A percentile compares a stretch with the other conserved stretches of the same genome.
phyloP scores from a whole-genome alignment of 2,329 filamentous ascomycete species.

The Trichoderma atroviride region DNA sequence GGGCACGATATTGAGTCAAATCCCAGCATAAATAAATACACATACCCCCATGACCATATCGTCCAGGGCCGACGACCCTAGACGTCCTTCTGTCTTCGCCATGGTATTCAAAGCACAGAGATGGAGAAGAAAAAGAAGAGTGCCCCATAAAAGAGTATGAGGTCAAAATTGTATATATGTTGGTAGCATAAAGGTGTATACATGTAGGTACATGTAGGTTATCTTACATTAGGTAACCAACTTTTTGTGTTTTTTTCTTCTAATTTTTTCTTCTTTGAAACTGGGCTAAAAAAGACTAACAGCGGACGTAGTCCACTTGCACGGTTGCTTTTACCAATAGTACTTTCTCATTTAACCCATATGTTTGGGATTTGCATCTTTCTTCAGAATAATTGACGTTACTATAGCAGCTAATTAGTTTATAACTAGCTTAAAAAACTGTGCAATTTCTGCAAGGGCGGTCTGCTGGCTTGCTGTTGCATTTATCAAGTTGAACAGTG shows the following conservation, averaged over 20 bases:
- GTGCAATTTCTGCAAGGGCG: conserved; percentile 52
- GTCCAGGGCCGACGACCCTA: conserved; percentile 44
- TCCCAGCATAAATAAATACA: conserved; percentile 26
- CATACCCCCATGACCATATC: conserved; percentile 60
- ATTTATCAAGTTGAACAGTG: conserved; percentile 54
- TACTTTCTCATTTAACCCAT: no score
- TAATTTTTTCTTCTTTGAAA: no score
- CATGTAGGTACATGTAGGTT: neutral
- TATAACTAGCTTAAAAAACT: conserved; percentile 58
- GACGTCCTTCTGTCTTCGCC: neutral
- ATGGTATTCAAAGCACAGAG: neutral
- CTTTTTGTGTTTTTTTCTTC: no score
- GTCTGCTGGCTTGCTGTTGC: conserved; percentile 48
- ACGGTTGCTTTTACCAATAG: no score
- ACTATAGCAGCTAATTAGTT: neutral
- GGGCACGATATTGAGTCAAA: neutral
- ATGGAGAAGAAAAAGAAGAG: neutral
- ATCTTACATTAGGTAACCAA: no score
- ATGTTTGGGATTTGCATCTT: no score
- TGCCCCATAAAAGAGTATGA: no score
- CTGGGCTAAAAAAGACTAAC: no score
- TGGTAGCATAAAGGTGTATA: neutral
- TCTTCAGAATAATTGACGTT: neutral
- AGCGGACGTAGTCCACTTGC: no score
- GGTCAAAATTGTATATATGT: no score